Conservation (phyloP, 805 yeast genomes). For the Kluyveromyces dobzhanskii region DNA sequence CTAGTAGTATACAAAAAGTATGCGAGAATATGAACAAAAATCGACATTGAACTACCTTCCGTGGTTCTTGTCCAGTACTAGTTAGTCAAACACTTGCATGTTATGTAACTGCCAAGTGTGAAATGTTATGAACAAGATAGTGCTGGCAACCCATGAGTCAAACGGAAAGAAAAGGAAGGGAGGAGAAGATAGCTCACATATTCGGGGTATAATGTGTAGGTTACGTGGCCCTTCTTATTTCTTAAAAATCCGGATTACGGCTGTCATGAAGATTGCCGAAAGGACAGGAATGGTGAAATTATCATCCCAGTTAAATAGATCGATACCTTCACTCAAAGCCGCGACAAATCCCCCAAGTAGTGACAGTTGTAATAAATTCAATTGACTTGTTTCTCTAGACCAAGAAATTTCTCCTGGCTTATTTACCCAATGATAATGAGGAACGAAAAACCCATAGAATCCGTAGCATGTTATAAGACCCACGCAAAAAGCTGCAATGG, state of each 20-base stretch:
- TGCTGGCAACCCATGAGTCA: too few relatives aligned
- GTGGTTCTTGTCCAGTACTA: too few relatives aligned
- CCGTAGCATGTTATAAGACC: constrained; percentile 62
- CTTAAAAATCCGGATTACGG: constrained; percentile 33
- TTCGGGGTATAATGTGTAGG: too few relatives aligned
- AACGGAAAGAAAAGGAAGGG: too few relatives aligned
- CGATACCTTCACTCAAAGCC: constrained; percentile 78
- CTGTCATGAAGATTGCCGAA: constrained; percentile 57
- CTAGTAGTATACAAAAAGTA: too few relatives aligned
- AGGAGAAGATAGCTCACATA: too few relatives aligned
- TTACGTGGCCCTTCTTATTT: not conserved
- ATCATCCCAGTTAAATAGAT: constrained; percentile 73
- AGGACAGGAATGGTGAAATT: constrained; percentile 90
- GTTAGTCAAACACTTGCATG: too few relatives aligned
- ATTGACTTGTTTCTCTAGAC: constrained; percentile 49
- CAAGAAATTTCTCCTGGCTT: constrained; percentile 54
- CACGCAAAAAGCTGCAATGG: constrained; percentile 70
- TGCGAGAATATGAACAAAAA: too few relatives aligned
- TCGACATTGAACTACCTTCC: too few relatives aligned
- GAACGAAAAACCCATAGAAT: constrained; percentile 68
- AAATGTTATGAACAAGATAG: too few relatives aligned
- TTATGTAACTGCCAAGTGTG: too few relatives aligned
- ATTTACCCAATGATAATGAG: constrained; percentile 48
- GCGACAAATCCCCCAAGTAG: constrained; percentile 72
- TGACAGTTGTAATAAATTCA: constrained; percentile 47